Evolutionary conservation across 257 asterid species (phyloP), one percentile per base, ranked within the genome.

Genomic region (Cinchona pubescens): DNA sequence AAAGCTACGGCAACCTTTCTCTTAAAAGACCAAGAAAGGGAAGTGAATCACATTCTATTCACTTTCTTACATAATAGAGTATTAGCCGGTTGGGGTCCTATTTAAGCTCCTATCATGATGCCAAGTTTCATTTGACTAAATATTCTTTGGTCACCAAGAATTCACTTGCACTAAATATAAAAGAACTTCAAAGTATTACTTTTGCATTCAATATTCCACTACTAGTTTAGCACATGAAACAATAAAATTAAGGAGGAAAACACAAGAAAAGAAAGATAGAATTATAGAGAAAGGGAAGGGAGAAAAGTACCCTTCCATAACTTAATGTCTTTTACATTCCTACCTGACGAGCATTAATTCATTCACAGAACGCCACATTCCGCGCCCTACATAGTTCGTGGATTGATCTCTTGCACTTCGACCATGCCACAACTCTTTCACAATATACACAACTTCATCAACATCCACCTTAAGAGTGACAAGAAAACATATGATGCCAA

Each of bases 351-450:
- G 96, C 83, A 94, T 90, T 74, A 94, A 84, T 74, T 92, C 98
- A 43, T 89, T 90, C 78, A 90, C 83, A 40, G 97, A 92, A 75
- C 97, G 98, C 97, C 98, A 94, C 97, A 94, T 92, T 77, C 88
- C 97, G 80, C 97, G 97, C 40, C 99, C 99, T 23, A 94, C 97
- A 67, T 92, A 91, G 83, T 91, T 92, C 46, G 82, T 80, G 6
- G 90, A 81, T 72, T 82, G 85, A 81, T 94, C 99, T 82, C 96
- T 88, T 37, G 97, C 96, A 88, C 99, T 90, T 82, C 97, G 90
- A 71, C 97, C 94, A 75, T 82, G 94, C 98, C 98, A 94, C 87
- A 94, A 85, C 86, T 92, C 99, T 87, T 94, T 94, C 69, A 79
- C 88, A 58, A 92, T 73, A 71, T 92, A 92, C 96, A 88, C 86